phyloP scores from a whole-genome alignment of 192 early-diverging fungal genomes.

The Coemansia biformis region DNA sequence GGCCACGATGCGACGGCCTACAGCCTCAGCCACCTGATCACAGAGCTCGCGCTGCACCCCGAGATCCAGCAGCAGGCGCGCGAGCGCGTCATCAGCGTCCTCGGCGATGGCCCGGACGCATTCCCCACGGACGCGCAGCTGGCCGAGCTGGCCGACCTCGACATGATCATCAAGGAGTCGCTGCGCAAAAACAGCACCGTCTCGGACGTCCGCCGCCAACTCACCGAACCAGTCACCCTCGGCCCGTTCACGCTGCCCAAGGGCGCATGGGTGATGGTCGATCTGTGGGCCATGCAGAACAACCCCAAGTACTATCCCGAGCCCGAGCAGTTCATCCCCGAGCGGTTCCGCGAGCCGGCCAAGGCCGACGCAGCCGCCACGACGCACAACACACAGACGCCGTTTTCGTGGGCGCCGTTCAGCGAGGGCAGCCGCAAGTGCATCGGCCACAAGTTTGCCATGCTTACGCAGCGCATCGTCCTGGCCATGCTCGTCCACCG shows the following conservation, averaged over 20 bases:
- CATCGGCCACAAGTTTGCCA: conserved; percentile 56
- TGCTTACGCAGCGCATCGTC: conserved; percentile 57
- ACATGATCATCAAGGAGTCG: conserved; percentile 52
- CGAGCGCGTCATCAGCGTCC: conserved; percentile 31
- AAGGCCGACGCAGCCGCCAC: conserved; percentile 15
- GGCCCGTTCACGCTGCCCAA: conserved; percentile 51
- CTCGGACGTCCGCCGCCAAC: conserved; percentile 29
- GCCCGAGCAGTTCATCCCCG: conserved; percentile 51
- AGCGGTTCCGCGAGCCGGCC: conserved; percentile 48
- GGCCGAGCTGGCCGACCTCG: conserved; percentile 43
- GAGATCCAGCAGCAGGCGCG: conserved; percentile 43
- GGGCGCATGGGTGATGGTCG: conserved; percentile 51
- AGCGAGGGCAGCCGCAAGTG: conserved; percentile 54
- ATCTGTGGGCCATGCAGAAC: conserved; percentile 55
- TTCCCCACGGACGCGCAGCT: conserved; percentile 53
- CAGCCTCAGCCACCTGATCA: conserved; percentile 37
- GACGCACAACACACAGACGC: background rate
- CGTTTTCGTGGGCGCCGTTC: conserved; percentile 56
- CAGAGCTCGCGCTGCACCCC: conserved; percentile 50
- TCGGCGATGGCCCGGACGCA: conserved; percentile 49
- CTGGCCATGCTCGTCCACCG: conserved; percentile 51
- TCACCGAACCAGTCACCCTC: conserved; percentile 48
- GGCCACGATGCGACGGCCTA: conserved; percentile 53
- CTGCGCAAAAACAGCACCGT: conserved; percentile 45
- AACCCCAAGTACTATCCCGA: conserved; percentile 46